These are phyloP conservation scores for Termitomyces sp. DNA, from an alignment of 768 basidiomycete species.

Conservation along the genomic window DNA sequence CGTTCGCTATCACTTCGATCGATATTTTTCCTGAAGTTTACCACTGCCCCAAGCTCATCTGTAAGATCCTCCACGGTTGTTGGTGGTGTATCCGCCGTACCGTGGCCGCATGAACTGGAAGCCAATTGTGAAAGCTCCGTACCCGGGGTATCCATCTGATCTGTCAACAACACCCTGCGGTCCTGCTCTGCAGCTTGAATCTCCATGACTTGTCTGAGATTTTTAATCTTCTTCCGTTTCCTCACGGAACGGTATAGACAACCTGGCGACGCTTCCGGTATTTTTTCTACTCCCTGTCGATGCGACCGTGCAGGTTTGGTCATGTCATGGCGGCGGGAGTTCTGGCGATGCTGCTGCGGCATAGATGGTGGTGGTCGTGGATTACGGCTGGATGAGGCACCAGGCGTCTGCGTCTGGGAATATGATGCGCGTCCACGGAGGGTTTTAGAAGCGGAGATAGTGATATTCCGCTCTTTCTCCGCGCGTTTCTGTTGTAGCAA, in stretches of 20 bases:
- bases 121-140: neutral
- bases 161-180: neutral
- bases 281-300: slow-evolving; percentile 2
- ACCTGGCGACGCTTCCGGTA: neutral
- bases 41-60: neutral
- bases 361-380: slow-evolving; percentile 24
- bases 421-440: slow-evolving; percentile 10
- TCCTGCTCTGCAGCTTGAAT: neutral
- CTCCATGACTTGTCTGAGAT: slow-evolving; percentile 2
- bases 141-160: slow-evolving; percentile 7
- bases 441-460: slow-evolving; percentile 10
- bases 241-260: slow-evolving; percentile 5
- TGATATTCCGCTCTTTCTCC: slow-evolving; percentile 8
- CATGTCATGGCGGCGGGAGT: neutral
- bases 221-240: slow-evolving; percentile 8
- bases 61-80: slow-evolving; percentile 18
- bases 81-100: slow-evolving; percentile 18
- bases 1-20: neutral
- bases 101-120: slow-evolving; percentile 12
- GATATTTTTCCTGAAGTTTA: slow-evolving; percentile 1
- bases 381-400: slow-evolving; percentile 17
- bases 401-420: slow-evolving; percentile 12
- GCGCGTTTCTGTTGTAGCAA: slow-evolving; percentile 14
- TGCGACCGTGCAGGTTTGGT: neutral
- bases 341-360: neutral